Percentiles rank a stretch among this genome's conserved stretches.
These are phyloP conservation scores for Teunomyces atbi DNA, from an alignment of 805 yeast genomes.

Conservation along the genomic window DNA sequence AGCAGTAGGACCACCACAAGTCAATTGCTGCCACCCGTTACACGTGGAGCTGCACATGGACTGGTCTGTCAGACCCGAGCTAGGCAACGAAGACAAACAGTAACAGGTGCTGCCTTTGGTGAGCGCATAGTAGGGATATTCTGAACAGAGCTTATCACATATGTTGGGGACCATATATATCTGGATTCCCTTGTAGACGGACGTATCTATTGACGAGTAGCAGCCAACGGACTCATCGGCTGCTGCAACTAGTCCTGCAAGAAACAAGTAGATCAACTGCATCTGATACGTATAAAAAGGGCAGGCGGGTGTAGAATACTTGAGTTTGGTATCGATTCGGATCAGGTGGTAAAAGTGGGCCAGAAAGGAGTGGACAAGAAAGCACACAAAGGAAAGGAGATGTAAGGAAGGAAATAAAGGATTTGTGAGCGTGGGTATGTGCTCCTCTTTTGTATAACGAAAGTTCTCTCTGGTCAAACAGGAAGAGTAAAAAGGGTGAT, in stretches of 20 bases:
- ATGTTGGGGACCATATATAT: no score
- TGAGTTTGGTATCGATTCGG: background rate
- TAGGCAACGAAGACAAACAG: slow-evolving; percentile 36
- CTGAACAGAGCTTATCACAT: slow-evolving; percentile 27
- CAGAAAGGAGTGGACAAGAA: background rate
- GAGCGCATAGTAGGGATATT: slow-evolving; percentile 38
- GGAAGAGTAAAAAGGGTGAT: background rate
- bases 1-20: slow-evolving; percentile 39
- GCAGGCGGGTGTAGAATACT: background rate
- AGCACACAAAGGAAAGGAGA: no score
- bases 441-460: no score
- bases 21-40: no score
- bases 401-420: no score
- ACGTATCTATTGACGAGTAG: background rate
- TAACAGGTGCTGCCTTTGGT: slow-evolving; percentile 36
- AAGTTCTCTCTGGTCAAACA: no score
- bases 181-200: no score
- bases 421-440: no score
- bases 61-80: slow-evolving; percentile 13
- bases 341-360: background rate
- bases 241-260: background rate
- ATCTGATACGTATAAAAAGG: slow-evolving; percentile 29
- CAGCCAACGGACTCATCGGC: background rate
- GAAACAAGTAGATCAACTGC: slow-evolving; percentile 24
- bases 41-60: slow-evolving; percentile 30